Base-by-base conservation (phyloP, 2,329 filamentous ascomycete species). In the Colletotrichum trifolii region DNA sequence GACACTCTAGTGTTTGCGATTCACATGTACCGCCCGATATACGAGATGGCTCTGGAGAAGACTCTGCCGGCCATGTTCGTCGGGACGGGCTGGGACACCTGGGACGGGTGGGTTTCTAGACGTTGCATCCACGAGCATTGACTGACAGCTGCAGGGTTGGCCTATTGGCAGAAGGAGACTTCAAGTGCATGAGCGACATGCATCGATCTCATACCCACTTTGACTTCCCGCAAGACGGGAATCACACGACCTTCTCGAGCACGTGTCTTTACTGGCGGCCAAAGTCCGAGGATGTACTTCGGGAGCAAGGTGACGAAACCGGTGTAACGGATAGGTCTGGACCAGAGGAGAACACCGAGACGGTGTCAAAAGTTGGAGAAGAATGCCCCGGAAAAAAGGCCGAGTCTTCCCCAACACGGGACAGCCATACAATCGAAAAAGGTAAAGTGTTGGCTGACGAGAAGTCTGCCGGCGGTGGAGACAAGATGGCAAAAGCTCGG, bases 1-100 rank as follows among this genome's bases (percentile, higher is more conserved):
- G 70, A 76, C 0, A 83, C 86, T 0, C 72, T 92, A 2, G 78
- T 90, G 2, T 92, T 86, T 68, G 89, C 86, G 1, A 81, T 91
- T 0, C 89, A 91, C 54, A 80, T 89, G 63, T 87, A 88, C 61
- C 79, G 77, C 25, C 79, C 76, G 42, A 81, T 85, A 45, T 91
- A 87, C 54, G 77, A 83, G 25, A 73, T 79, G 6, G 80, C 87
- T 0, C 75, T 92, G 2, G 70, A 76, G 2, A 71, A 74, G 0
- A 68, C 75, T 1, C 69, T 80, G 1, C 89, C 89, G 0, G 81
- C 77, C 0, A 70, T 90, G 2, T 85, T 88, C 11, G 79, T 91
- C 12, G 89, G 89, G 0, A 89, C 85, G 0, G 77, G 79, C 0
- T 82, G 80, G 71, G 76, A 81, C 8, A 77, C 79, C 2, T 88